These are phyloP conservation scores for Massarina eburnea DNA, from an alignment of 2,329 filamentous ascomycete genomes.

Conservation along the genomic window DNA sequence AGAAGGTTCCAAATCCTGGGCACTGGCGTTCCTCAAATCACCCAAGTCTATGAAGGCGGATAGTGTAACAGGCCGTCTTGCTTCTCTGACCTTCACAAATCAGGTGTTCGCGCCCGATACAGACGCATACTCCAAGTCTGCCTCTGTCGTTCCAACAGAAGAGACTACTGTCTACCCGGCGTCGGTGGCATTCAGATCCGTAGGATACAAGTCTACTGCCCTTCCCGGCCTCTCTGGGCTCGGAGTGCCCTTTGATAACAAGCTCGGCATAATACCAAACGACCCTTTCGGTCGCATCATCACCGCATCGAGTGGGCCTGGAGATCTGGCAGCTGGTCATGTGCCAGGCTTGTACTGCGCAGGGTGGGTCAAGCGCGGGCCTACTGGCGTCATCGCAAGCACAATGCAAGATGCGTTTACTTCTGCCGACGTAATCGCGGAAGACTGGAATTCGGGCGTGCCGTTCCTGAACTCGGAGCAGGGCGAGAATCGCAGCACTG, in stretches of 20 bases:
- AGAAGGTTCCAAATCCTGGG: slow-evolving; percentile 69
- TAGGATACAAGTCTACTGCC: slow-evolving; percentile 85
- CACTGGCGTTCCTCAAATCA: slow-evolving; percentile 80
- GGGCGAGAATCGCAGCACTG: slow-evolving; percentile 39
- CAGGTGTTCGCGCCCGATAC: slow-evolving; percentile 39
- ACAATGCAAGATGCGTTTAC: slow-evolving; percentile 95
- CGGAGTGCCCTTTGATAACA: slow-evolving; percentile 75
- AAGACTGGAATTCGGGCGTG: slow-evolving; percentile 66
- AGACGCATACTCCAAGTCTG: slow-evolving; percentile 54
- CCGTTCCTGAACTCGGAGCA: slow-evolving; percentile 52
- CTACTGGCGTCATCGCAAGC: slow-evolving; percentile 91
- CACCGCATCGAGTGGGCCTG: slow-evolving; percentile 38
- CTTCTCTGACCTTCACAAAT: slow-evolving; percentile 67
- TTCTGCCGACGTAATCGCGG: slow-evolving; percentile 78
- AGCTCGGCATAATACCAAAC: slow-evolving; percentile 76
- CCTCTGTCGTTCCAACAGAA: slow-evolving; percentile 50
- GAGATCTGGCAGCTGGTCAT: slow-evolving; percentile 49
- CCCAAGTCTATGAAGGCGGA: slow-evolving; percentile 68
- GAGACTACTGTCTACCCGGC: slow-evolving; percentile 60
- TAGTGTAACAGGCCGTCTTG: slow-evolving; percentile 53
- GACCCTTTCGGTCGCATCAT: slow-evolving; percentile 76
- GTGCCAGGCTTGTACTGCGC: slow-evolving; percentile 83
- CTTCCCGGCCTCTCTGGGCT: slow-evolving; percentile 73
- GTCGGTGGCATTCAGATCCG: slow-evolving; percentile 82
- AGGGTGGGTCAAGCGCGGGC: slow-evolving; percentile 94